These are phyloP conservation scores for Cercophora newfieldiana DNA, from an alignment of 495 filamentous ascomycete genomes.

Conservation along the genomic window DNA sequence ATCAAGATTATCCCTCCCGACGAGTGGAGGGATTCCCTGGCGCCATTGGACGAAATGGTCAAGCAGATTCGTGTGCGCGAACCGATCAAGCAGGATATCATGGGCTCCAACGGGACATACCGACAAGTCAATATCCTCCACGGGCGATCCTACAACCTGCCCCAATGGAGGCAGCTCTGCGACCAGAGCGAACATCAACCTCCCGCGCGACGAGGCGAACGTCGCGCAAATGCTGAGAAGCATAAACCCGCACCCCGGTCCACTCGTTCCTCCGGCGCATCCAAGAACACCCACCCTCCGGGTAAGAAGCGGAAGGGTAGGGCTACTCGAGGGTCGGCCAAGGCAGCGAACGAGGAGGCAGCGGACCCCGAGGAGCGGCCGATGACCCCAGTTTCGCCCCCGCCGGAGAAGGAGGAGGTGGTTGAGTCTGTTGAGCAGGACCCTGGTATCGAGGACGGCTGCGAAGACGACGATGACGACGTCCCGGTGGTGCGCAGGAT, in stretches of 20 bases:
- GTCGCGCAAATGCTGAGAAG: constrained; percentile 73
- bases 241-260: constrained; percentile 39
- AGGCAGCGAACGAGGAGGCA: constrained; percentile 31
- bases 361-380: constrained; percentile 46
- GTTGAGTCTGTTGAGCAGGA: constrained; percentile 49
- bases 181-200: constrained; percentile 94
- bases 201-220: constrained; percentile 88
- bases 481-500: constrained; percentile 41
- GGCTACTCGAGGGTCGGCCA: constrained; percentile 26
- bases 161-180: constrained; percentile 89
- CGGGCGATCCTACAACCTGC: constrained; percentile 91
- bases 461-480: constrained; percentile 42
- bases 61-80: constrained; percentile 93
- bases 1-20: constrained; percentile 91
- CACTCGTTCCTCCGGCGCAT: constrained; percentile 22
- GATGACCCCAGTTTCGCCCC: constrained; percentile 58
- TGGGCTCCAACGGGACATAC: constrained; percentile 89
- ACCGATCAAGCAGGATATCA: constrained; percentile 96
- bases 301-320: constrained; percentile 36
- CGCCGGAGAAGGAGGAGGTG: constrained; percentile 41
- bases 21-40: constrained; percentile 86
- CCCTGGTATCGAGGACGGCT: constrained; percentile 45
- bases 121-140: constrained; percentile 95
- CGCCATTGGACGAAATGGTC: constrained; percentile 76
- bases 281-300: constrained; percentile 25